Base-by-base conservation (phyloP, 2,329 filamentous ascomycete genomes). In the Ophiosphaerella korrae region DNA sequence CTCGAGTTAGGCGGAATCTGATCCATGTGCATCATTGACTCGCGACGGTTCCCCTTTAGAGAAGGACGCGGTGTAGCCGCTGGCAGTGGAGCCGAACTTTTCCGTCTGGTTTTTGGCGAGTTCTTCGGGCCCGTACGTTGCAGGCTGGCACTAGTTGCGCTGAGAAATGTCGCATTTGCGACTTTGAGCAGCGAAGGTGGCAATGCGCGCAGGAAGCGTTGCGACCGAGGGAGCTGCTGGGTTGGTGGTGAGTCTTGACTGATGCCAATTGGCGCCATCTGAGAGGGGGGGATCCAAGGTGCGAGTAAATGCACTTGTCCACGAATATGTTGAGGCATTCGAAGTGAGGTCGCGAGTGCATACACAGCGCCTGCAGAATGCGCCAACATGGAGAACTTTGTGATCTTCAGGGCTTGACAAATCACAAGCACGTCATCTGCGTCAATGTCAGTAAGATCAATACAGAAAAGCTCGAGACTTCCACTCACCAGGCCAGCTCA, bases 291-390 rank as follows among this genome's bases (percentile, higher is more conserved):
- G 40, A 99, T 97, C 94, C 92, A 97, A 0, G 94, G 94, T 0
- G 94, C 93, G 7, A 99, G 82, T 2, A 99, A 84, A 73, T 99
- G 94, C 48, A 99, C 94, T 45, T 91, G 88, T 16, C 94, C 94
- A 5, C 92, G 88, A 54, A 99, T 95, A 67, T 97, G 90, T 65
- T 97, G 92, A 3, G 94, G 94, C 84, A 99, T 96, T 38, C 94
- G 89, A 38, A 99, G 80, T 0, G 94, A 94, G 0, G 94, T 97
- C 0, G 94, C 94, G 14, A 99, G 83, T 2, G 94, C 94, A 69
- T 99, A 99, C 45, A 99, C 96, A n/a, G 94, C 93, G 13, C 94
- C 94, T 1, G 94, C 94, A 0, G 93, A 97, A 73, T 99, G 94
- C 2, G 94, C 94, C 1, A 99, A 82, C 16, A 99, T 89, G 6